Base-by-base conservation (phyloP, 179 eudicot genomes). In the Silene noctiflora region DNA sequence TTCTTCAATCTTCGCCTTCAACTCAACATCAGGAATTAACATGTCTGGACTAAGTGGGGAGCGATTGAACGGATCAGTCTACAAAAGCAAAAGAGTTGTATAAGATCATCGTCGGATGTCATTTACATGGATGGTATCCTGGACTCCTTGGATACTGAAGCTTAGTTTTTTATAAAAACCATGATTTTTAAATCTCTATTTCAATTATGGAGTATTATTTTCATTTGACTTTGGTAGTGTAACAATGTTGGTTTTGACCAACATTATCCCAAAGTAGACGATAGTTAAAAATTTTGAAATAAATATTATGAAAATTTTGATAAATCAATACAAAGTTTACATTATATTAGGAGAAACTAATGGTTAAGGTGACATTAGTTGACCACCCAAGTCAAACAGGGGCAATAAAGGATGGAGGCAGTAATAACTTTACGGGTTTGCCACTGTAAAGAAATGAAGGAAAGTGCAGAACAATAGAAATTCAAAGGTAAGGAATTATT, bases 11-110 rank as follows among this genome's bases (percentile, higher is more conserved):
- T 72, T 91, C 8, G 88, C 88, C 85, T 86, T 95, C 67, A 93
- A 84, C 71, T 91, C 91, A 25, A 79, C 75, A 81, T 95, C 86
- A 0, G 98, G 90, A 78, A 95, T 95, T 82, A 95, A 79, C 99
- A 95, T 93, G 66, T 93, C 99, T 31, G 95, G 78, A 2, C 90
- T 89, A 71, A 95, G 92, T 73, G 86, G 98, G 62, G 99, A 93
- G 20, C 99, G 98, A 33, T 93, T 95, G 88, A 95, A 95, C 29
- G 99, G 99, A 83, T 95, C 99, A 3, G 92, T 86, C 99, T 95
- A 93, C 76, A 84, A 78, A 69, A 73, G 13, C 9, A 21, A 72
- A 44, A 21, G 13, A 21, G 8, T 53, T 42, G n/a, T 31, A 20
- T 31, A 69, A 29, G 56, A 13, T 12, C 7, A 35, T 35, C 29